Evolutionary conservation across 768 basidiomycete species (phyloP), one percentile per base, ranked within the genome.

Genomic region (Panus rudis): DNA sequence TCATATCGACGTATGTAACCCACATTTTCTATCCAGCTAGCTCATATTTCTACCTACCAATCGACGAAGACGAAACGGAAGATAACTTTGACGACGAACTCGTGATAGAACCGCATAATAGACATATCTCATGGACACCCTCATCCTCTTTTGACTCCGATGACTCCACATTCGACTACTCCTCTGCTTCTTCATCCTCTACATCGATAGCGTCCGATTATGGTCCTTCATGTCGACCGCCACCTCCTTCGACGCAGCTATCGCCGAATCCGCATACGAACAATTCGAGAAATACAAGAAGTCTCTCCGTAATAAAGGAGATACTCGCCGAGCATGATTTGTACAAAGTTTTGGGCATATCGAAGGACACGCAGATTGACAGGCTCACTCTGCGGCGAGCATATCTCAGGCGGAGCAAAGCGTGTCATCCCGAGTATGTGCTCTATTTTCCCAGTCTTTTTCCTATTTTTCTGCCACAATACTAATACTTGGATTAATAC

Each of bases 361-460:
- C 69, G 17, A 73, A 71, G 48, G 66, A 65, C 6, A 59, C 69
- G 0, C 54, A 55, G 24, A 63, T 79, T 27, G 85, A 90, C 59
- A 75, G 73, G 48, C 63, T 78, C 48, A 61, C 79, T 26, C 71
- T 91, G 27, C 63, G 90, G 31, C 69, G 86, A 20, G 86, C 84
- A 16, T 92, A 90, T 61, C 75, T 92, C 40, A 65, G 73, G 0
- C 69, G 88, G 24, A 89, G 86, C 59, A 74, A 71, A 50, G 72
- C 77, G 6, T 91, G 88, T 50, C 90, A 92, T 55, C 90, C 90
- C 65, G 90, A 92, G 90, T 91, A 46, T 49, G 86, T 73, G 3
- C n/a, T 41, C 16, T 25, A 27, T 32, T 11, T 26, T 30, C 26
- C 25, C 25, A 22, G 22, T 33, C 27, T 28, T 16, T 23, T 10